Percentiles rank a stretch among this genome's conserved stretches.
These are phyloP conservation scores for Biscogniauxia marginata DNA, from an alignment of 2,329 filamentous ascomycete species.

Conservation along the genomic window DNA sequence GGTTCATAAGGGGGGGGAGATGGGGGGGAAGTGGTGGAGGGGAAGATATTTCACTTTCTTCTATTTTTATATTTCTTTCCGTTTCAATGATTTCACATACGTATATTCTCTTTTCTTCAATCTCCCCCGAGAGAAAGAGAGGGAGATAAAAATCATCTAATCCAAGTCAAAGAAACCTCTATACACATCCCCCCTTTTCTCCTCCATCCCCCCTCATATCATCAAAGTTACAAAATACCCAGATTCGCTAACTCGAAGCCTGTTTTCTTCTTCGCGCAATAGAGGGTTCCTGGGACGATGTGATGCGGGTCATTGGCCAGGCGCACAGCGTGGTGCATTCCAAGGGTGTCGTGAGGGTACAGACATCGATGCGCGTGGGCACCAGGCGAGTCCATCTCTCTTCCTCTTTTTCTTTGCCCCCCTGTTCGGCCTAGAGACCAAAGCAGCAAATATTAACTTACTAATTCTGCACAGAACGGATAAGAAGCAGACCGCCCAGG, in stretches of 20 bases:
- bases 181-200: background rate
- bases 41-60: too few relatives aligned
- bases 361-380: conserved; percentile 84
- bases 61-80: too few relatives aligned
- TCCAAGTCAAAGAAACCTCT: too few relatives aligned
- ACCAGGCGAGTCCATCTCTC: conserved; percentile 55
- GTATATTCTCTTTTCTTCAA: too few relatives aligned
- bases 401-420: background rate
- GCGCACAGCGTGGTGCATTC: conserved; percentile 76
- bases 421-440: background rate
- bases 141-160: too few relatives aligned
- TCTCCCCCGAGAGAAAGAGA: too few relatives aligned
- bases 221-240: background rate
- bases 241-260: conserved; percentile 1
- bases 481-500: conserved; percentile 76
- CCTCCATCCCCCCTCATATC: background rate
- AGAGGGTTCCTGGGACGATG: conserved; percentile 91
- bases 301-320: conserved; percentile 83
- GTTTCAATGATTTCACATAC: too few relatives aligned
- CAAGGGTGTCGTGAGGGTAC: conserved; percentile 76
- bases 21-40: too few relatives aligned
- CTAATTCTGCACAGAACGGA: conserved; percentile 60
- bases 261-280: too few relatives aligned
- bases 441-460: background rate
- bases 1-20: too few relatives aligned